phyloP scores from a whole-genome alignment of 1,284 basidiomycete genomes.

The Caloboletus firmus region DNA sequence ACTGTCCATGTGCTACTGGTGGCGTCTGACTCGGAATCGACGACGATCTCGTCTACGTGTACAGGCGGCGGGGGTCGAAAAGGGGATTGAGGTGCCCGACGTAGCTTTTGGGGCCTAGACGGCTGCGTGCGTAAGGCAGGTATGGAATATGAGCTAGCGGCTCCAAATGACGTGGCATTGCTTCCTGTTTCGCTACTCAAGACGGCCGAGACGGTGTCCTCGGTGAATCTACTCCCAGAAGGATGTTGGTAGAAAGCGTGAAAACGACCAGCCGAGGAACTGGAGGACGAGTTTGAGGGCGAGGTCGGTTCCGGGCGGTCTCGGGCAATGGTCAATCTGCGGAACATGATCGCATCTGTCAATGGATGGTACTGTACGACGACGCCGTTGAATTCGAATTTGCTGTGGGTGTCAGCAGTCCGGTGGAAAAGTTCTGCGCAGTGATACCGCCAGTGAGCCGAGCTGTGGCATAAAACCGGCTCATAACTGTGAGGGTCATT shows the following conservation, averaged over 20 bases:
- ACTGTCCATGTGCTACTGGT: conserved; percentile 19
- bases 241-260: conserved; percentile 16
- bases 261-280: conserved; percentile 9
- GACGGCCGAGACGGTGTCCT: conserved; percentile 28
- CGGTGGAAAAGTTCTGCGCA: neutral
- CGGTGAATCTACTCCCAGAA: conserved; percentile 33
- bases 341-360: conserved; percentile 22
- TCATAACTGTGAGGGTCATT: neutral
- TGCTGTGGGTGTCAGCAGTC: conserved; percentile 2
- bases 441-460: neutral
- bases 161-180: conserved; percentile 11
- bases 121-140: conserved; percentile 1
- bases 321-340: conserved; percentile 12
- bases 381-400: neutral
- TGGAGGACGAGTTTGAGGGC: conserved; percentile 18
- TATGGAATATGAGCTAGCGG: conserved; percentile 2
- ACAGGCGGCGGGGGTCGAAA: neutral
- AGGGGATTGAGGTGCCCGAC: conserved; percentile 2
- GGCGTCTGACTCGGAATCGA: conserved; percentile 11
- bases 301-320: conserved; percentile 13
- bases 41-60: neutral
- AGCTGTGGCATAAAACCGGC: neutral
- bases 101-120: conserved; percentile 23
- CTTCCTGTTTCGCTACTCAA: conserved; percentile 29
- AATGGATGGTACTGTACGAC: neutral